Conservation (phyloP, 345 rosid species). For the Nephelium lappaceum region DNA sequence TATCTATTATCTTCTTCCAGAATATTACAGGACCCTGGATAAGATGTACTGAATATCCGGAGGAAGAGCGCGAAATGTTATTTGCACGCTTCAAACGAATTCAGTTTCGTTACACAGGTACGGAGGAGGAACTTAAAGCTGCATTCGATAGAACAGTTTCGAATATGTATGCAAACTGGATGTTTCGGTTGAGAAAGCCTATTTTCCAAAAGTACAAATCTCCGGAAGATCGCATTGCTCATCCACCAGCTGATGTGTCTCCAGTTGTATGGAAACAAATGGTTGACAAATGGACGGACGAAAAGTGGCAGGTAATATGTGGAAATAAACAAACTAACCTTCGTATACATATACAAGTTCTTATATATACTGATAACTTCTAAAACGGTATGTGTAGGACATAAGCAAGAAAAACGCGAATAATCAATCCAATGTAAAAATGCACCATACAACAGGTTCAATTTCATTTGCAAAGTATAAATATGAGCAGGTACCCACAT, state of each 20-base stretch:
- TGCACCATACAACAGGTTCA: not conserved
- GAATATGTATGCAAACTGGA: not conserved
- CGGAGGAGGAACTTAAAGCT: not conserved
- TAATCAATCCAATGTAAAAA: not conserved
- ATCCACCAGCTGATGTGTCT: not conserved
- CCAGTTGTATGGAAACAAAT: not conserved
- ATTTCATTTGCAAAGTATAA: not conserved
- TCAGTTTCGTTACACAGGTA: not conserved
- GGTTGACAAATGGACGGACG: not conserved
- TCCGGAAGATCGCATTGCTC: not conserved
- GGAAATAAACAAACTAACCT: no score
- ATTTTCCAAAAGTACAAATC: not conserved
- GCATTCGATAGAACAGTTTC: not conserved
- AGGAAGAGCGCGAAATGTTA: not conserved
- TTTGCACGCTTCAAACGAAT: not conserved
- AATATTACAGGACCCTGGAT: not conserved
- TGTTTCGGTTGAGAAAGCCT: not conserved
- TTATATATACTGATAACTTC: not conserved
- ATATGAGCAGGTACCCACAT: not conserved
- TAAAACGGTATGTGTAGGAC: not conserved
- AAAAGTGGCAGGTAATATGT: not conserved
- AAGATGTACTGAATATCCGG: slow-evolving; percentile 12
- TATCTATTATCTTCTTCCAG: not conserved
- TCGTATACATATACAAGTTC: no score
- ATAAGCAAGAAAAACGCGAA: not conserved